Evolutionary conservation across 75 land plant species (phyloP).

Genomic region (Picea glauca): DNA sequence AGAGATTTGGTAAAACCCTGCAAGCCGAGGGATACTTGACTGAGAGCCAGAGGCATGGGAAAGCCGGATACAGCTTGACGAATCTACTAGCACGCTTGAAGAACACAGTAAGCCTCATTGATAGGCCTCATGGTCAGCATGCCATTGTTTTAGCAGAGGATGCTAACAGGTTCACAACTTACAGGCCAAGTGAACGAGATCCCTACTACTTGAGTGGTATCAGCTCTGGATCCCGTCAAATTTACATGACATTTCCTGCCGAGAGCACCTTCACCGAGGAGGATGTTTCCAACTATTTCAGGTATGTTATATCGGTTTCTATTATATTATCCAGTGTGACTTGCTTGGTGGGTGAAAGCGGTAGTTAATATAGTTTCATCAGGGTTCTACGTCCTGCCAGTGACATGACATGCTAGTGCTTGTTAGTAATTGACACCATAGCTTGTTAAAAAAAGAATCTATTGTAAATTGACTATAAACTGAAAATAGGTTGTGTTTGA

Average conservation of each 20-base stretch:
- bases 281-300: slow-evolving; percentile 87
- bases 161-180: too few species aligned
- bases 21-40: too few species aligned
- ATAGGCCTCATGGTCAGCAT: slow-evolving; percentile 99
- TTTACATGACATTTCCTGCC: slow-evolving; percentile 93
- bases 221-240: slow-evolving; percentile 80
- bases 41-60: too few species aligned
- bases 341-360: neutral
- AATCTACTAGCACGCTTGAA: too few species aligned
- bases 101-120: too few species aligned
- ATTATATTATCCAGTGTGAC: neutral
- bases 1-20: too few species aligned
- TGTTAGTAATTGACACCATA: neutral
- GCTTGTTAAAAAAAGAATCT: neutral
- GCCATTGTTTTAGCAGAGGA: slow-evolving; percentile 90
- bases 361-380: too few species aligned
- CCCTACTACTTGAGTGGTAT: slow-evolving; percentile 31
- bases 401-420: neutral
- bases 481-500: too few species aligned
- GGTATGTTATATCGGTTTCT: slow-evolving; percentile 28
- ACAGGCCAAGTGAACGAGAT: slow-evolving; percentile 27
- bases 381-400: too few species aligned
- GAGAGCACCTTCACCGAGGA: slow-evolving; percentile 96
- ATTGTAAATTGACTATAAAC: too few species aligned
- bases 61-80: too few species aligned